Conservation (phyloP, 208 protist species). For the Trichomonas gallinae region DNA sequence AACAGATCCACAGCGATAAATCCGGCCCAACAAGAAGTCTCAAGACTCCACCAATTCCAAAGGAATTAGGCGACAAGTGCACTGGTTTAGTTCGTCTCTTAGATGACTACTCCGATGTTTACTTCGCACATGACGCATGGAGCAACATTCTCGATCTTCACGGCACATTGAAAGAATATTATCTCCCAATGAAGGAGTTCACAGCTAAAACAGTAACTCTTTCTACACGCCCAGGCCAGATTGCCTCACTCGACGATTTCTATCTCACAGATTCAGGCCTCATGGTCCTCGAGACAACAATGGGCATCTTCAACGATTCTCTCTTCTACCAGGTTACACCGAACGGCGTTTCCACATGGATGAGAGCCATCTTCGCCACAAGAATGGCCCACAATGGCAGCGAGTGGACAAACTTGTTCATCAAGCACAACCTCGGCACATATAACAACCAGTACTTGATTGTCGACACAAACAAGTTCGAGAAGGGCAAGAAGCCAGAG, state of each 20-base stretch:
- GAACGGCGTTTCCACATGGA: neutral
- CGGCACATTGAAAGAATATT: neutral
- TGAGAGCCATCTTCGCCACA: neutral
- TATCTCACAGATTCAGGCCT: slow-evolving; percentile 57
- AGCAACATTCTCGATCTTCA: neutral
- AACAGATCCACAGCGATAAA: neutral
- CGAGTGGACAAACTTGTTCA: neutral
- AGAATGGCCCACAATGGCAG: neutral
- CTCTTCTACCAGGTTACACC: slow-evolving; percentile 32
- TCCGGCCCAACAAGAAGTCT: neutral
- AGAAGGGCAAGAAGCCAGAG: neutral
- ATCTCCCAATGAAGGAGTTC: neutral
- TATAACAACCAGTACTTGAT: slow-evolving; percentile 14
- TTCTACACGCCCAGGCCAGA: slow-evolving; percentile 31
- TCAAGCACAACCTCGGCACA: neutral
- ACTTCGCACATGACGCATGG: neutral
- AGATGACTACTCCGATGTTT: neutral
- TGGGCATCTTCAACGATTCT: slow-evolving; percentile 43
- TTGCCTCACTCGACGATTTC: slow-evolving; percentile 64
- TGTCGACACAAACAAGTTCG: neutral
- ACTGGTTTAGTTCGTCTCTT: neutral
- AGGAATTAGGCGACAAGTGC: neutral
- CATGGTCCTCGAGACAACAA: slow-evolving; percentile 55
- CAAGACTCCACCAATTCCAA: neutral
- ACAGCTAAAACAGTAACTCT: neutral